Percentiles rank a stretch among this genome's conserved stretches.
These are phyloP conservation scores for Metschnikowia reukaufii DNA, from an alignment of 805 yeast genomes.

Conservation along the genomic window DNA sequence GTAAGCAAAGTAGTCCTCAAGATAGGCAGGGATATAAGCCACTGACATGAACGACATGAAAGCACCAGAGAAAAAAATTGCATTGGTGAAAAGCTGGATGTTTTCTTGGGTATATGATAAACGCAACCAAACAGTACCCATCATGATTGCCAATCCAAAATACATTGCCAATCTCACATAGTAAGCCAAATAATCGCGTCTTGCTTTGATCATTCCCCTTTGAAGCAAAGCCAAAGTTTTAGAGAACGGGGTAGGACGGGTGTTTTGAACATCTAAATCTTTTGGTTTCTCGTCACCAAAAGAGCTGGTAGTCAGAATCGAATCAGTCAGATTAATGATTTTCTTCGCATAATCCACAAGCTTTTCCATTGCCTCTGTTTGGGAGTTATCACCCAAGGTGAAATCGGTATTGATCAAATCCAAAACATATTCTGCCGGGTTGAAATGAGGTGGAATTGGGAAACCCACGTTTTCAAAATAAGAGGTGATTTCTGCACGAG, in stretches of 20 bases:
- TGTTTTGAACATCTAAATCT: background rate
- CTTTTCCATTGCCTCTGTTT: background rate
- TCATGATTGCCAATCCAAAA: conserved; percentile 38
- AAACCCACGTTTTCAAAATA: conserved; percentile 44
- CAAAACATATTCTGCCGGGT: conserved; percentile 30
- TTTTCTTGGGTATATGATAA: conserved; percentile 22
- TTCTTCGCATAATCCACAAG: conserved; percentile 5
- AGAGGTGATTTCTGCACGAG: conserved; percentile 40
- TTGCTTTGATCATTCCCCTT: conserved; percentile 32
- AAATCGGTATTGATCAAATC: conserved; percentile 33
- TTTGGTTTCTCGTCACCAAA: background rate
- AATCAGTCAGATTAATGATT: background rate
- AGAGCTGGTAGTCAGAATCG: background rate
- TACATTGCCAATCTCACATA: conserved; percentile 40
- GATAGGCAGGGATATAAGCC: conserved; percentile 40
- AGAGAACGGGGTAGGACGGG: background rate
- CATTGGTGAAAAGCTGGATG: conserved; percentile 32
- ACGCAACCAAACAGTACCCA: conserved; percentile 43
- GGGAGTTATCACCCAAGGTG: background rate
- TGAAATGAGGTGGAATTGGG: conserved; percentile 21
- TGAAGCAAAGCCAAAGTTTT: conserved; percentile 23
- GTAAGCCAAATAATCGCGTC: conserved; percentile 37
- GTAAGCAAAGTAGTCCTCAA: conserved; percentile 34
- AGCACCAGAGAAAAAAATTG: conserved; percentile 43
- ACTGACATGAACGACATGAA: conserved; percentile 47